Base-by-base conservation (phyloP, 2,329 filamentous ascomycete genomes). In the Penicillium sp. region DNA sequence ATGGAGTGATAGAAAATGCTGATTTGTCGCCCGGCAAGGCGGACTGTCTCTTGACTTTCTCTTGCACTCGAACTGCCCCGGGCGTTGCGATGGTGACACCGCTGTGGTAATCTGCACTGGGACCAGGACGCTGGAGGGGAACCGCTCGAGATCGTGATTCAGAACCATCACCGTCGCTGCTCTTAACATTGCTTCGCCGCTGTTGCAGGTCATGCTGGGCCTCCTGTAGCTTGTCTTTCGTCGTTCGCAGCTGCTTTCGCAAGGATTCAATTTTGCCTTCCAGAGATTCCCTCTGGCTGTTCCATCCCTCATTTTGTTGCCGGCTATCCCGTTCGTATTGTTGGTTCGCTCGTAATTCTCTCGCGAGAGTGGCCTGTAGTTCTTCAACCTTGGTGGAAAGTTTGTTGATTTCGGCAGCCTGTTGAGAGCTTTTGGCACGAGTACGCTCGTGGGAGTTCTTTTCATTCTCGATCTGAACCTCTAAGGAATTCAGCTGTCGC, bases 1-100 rank as follows among this genome's bases (percentile, higher is more conserved):
- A 96, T 0, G 91, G 91, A 0, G 91, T 97, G 49, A 96, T 88
- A 3, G 89, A 95, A 65, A 97, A 96, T 2, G 78, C 83, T 0
- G 90, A 96, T 65, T 95, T 96, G 59, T 94, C 87, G 19, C 86
- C 88, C 4, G 86, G 72, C 39, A 80, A 69, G 1, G 78, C 75
- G 25, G 79, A 76, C 14, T 81, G 77, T 18, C 71, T 63, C 33
- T 71, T 75, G 39, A 74, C 71, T 60, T 81, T 83, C 64, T 83
- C 85, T 15, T 69, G 65, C 32, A 61, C 50, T 25, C 62, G 57
- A 30, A 69, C 59, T 31, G 71, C 70, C 28, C 74, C 74, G 13
- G 75, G 75, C 1, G 75, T 78, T 30, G 71, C 72, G 50, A 78
- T 74, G 7, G 65, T 69, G 33, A 71, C 61, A 36, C 73, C 70